Conservation (phyloP, 192 early-diverging fungal species). For the Coemansia sp. region DNA sequence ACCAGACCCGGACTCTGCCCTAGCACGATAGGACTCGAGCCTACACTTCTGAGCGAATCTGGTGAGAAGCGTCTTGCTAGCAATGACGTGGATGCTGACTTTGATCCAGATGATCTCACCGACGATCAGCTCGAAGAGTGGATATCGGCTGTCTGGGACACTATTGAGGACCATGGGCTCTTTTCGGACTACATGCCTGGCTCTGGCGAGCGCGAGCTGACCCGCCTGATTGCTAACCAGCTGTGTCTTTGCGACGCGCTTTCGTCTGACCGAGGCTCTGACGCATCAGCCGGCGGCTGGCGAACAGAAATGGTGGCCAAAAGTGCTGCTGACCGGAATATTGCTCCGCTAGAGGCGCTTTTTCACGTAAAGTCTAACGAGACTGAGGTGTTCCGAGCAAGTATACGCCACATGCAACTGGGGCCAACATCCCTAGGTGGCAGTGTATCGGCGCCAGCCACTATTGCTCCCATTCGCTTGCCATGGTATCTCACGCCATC, state of each 20-base stretch:
- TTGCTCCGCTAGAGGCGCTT: constrained; percentile 18
- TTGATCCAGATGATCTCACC: constrained; percentile 30
- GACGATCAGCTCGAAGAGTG: constrained; percentile 33
- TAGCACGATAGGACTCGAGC: neutral
- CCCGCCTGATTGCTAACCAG: constrained; percentile 24
- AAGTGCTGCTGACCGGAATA: neutral
- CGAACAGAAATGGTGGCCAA: neutral
- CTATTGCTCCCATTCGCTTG: constrained; percentile 24
- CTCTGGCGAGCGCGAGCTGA: constrained; percentile 27
- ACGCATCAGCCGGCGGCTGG: neutral
- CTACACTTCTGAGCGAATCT: neutral
- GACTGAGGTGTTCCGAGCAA: constrained; percentile 16
- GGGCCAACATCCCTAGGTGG: neutral
- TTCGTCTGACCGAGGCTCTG: neutral
- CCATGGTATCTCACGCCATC: constrained; percentile 14
- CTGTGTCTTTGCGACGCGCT: constrained; percentile 18
- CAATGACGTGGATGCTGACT: constrained; percentile 8
- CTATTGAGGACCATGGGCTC: constrained; percentile 2
- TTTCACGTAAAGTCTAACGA: constrained; percentile 31
- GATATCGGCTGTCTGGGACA: constrained; percentile 36
- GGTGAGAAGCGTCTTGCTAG: neutral
- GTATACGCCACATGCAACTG: constrained; percentile 10
- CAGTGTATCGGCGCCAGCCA: constrained; percentile 16
- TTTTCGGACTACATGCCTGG: constrained; percentile 12
- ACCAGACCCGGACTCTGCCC: neutral